Base-by-base conservation (phyloP, 106 monocot species). In the Dioscorea dumetorum region DNA sequence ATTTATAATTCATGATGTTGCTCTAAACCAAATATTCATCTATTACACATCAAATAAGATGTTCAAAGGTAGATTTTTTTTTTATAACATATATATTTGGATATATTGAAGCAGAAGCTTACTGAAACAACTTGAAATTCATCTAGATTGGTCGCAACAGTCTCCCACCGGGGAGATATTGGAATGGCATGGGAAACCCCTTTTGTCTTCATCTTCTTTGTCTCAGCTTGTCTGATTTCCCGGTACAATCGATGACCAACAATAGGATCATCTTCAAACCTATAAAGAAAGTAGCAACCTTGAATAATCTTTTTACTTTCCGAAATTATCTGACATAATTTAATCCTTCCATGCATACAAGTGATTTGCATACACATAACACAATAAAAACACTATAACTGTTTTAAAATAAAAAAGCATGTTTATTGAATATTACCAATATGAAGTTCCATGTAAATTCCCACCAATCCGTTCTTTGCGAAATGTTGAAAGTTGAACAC, bases 81-180 rank as follows among this genome's bases (percentile, higher is more conserved):
- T 41, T 41, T 41, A 41, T 41, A 41, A 41, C 5, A 6, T 41
- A 41, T 41, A 6, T 8, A 41, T 5, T 28, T 41, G 41, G 41
- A 41, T 41, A 41, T 41, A 41, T 41, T 10, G 41, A 41, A 41
- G 10, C 9, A 41, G 6, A 75, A 78, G 87, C 89, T 82, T 72
- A 97, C 97, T 50, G 92, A 86, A 74, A 92, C 89, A 80, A 87
- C 84, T 83, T 87, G 78, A 57, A 97, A 97, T 80, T 97, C 92
- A 78, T 92, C 87, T 67, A 92, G 75, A 78, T 90, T 97, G 50
- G 87, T 88, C 48, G 97, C 92, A 78, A 97, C 86, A 24, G 89
- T 79, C 77, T 97, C 97, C 97, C 97, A 97, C 52, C 87, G 92
- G 75, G 76, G 85, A 21, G 89, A 82, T 41, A 83, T 58, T 77